A percentile compares a stretch with the other conserved stretches of the same genome.
Evolutionary conservation across 371 early-diverging fungal genomes (phyloP).

Genomic region (Zychaea mexicana): DNA sequence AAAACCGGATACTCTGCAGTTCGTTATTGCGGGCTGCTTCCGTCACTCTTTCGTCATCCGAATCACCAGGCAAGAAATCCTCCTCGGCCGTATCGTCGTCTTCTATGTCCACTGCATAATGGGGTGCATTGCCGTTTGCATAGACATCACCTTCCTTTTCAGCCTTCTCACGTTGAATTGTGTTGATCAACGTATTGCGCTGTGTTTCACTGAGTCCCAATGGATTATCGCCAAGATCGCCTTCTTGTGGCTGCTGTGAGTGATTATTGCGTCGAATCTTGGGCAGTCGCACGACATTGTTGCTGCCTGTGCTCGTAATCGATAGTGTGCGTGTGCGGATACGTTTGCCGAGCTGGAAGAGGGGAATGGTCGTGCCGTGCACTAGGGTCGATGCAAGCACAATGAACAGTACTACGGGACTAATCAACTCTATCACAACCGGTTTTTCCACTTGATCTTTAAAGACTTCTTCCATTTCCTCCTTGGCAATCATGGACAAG

Average conservation of each 20-base stretch:
- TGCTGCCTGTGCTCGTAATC: slow-evolving; percentile 44
- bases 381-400: slow-evolving; percentile 78
- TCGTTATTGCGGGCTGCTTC: slow-evolving; percentile 26
- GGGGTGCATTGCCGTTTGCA: background rate
- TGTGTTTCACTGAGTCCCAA: slow-evolving; percentile 40
- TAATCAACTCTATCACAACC: slow-evolving; percentile 36
- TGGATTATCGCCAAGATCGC: slow-evolving; percentile 18
- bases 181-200: slow-evolving; percentile 42
- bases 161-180: slow-evolving; percentile 22
- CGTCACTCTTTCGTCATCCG: slow-evolving; percentile 10
- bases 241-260: slow-evolving; percentile 2
- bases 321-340: slow-evolving; percentile 53
- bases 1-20: slow-evolving; percentile 44
- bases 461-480: slow-evolving; percentile 43
- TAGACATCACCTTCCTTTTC: slow-evolving; percentile 1
- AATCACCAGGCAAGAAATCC: slow-evolving; percentile 46
- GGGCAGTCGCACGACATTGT: slow-evolving; percentile 41
- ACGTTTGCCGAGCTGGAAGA: slow-evolving; percentile 67
- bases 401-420: slow-evolving; percentile 72
- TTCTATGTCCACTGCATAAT: slow-evolving; percentile 25
- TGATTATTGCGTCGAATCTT: slow-evolving; percentile 19
- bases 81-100: slow-evolving; percentile 38
- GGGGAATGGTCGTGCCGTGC: slow-evolving; percentile 82
- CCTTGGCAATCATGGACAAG: slow-evolving; percentile 65
- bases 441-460: slow-evolving; percentile 22